These are phyloP conservation scores for Triangularia verruculosa DNA, from an alignment of 2,329 filamentous ascomycete species.

Conservation along the genomic window DNA sequence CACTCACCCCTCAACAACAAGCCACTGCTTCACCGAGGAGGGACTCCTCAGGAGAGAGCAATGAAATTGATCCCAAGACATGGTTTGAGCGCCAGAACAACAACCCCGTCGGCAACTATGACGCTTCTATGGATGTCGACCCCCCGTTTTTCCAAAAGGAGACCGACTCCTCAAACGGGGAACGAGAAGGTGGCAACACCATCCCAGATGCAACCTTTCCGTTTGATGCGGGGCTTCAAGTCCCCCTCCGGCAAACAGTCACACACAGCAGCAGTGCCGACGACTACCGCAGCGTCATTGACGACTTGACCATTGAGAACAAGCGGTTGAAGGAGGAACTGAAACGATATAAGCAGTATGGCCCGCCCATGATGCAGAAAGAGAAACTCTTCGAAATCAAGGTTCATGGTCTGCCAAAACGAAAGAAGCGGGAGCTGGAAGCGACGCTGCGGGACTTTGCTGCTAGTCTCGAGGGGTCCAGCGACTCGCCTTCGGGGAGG, in stretches of 20 bases:
- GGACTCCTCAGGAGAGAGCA: slow-evolving; percentile 50
- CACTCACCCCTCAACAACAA: not conserved
- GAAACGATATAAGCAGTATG: slow-evolving; percentile 65
- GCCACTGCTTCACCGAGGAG: slow-evolving; percentile 27
- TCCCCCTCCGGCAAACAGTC: slow-evolving; percentile 31
- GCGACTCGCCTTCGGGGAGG: slow-evolving; percentile 42
- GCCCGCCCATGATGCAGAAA: slow-evolving; percentile 63
- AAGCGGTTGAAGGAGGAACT: slow-evolving; percentile 72
- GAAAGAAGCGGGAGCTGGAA: slow-evolving; percentile 75
- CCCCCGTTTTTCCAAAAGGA: slow-evolving; percentile 56
- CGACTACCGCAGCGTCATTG: slow-evolving; percentile 79
- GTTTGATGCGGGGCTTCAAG: slow-evolving; percentile 20
- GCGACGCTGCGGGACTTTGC: slow-evolving; percentile 69
- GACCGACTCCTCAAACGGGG: slow-evolving; percentile 50
- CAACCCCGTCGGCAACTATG: slow-evolving; percentile 44
- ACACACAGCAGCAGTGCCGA: slow-evolving; percentile 62
- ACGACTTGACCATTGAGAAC: slow-evolving; percentile 82
- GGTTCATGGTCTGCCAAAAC: slow-evolving; percentile 67
- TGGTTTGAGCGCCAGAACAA: slow-evolving; percentile 56
- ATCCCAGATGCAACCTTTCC: slow-evolving; percentile 28
- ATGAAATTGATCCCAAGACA: slow-evolving; percentile 46
- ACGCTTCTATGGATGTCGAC: slow-evolving; percentile 51
- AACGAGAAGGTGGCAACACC: not conserved
- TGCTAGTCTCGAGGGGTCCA: slow-evolving; percentile 55
- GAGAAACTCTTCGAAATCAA: slow-evolving; percentile 83